Percentiles rank a stretch among this genome's conserved stretches.
Evolutionary conservation across 768 basidiomycete genomes (phyloP).

Genomic region (Mycena kentingensis): DNA sequence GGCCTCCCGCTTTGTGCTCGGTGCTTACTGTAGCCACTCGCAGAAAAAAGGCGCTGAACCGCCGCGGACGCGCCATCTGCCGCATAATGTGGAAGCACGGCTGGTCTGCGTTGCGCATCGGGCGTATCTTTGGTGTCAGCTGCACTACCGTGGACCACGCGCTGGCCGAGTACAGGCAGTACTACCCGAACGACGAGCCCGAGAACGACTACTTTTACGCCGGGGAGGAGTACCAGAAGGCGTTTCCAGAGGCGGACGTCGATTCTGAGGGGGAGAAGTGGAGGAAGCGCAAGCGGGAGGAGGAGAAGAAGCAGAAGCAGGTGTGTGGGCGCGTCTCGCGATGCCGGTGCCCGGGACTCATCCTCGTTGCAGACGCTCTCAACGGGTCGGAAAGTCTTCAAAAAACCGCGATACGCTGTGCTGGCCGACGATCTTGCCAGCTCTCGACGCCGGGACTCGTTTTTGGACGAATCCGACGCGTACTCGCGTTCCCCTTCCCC

Average conservation of each 20-base stretch:
- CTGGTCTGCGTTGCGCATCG: not conserved
- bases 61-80: slow-evolving; percentile 6
- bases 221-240: not conserved
- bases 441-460: too few relatives aligned
- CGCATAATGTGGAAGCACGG: slow-evolving; percentile 2
- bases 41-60: not conserved
- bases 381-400: too few relatives aligned
- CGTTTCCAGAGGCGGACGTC: not conserved
- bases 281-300: not conserved
- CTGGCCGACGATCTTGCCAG: too few relatives aligned
- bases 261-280: not conserved
- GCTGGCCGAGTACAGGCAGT: not conserved
- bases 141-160: not conserved
- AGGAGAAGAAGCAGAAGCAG: not conserved
- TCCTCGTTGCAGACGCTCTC: too few relatives aligned
- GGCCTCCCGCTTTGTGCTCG: not conserved
- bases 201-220: slow-evolving; percentile 3
- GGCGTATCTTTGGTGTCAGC: not conserved
- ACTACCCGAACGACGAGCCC: not conserved
- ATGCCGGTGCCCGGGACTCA: not conserved
- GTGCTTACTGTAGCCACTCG: not conserved
- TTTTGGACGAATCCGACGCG: too few relatives aligned
- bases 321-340: not conserved
- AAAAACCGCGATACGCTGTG: too few relatives aligned
- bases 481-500: too few relatives aligned